Evolutionary conservation across 331 rosid genomes (phyloP).

Genomic region (Pyrus hybrid): DNA sequence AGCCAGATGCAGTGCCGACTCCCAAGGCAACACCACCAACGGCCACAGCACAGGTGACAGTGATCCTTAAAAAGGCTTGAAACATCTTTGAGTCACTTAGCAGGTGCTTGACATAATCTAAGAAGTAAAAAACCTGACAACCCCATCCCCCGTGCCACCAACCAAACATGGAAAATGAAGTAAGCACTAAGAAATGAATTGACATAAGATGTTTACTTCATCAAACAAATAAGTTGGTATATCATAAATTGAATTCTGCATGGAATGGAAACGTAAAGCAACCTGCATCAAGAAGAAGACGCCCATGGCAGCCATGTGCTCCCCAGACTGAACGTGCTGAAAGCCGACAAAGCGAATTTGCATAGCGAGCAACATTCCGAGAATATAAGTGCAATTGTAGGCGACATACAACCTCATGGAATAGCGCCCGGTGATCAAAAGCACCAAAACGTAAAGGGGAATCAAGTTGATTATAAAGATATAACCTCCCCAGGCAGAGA

Average conservation of each 20-base stretch:
- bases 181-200: background rate
- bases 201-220: too few relatives aligned
- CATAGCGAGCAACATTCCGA: conserved; percentile 94
- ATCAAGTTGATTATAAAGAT: conserved; percentile 86
- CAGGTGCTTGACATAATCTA: conserved; percentile 89
- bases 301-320: conserved; percentile 99
- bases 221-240: too few relatives aligned
- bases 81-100: conserved; percentile 69
- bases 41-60: conserved; percentile 69
- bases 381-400: conserved; percentile 92
- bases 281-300: conserved; percentile 98
- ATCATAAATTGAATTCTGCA: background rate
- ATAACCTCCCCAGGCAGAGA: conserved; percentile 99
- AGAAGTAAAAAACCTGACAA: conserved; percentile 72
- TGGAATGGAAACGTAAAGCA: background rate
- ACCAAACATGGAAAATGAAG: background rate
- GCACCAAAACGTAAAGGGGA: conserved; percentile 65
- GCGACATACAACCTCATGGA: conserved; percentile 91
- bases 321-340: conserved; percentile 82
- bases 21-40: conserved; percentile 88
- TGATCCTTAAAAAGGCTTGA: conserved; percentile 86
- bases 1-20: conserved; percentile 96
- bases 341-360: conserved; percentile 98
- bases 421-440: conserved; percentile 81
- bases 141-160: background rate